Evolutionary conservation across 108 stramenopile species (phyloP).

Genomic region (Skeletonema marinoi): DNA sequence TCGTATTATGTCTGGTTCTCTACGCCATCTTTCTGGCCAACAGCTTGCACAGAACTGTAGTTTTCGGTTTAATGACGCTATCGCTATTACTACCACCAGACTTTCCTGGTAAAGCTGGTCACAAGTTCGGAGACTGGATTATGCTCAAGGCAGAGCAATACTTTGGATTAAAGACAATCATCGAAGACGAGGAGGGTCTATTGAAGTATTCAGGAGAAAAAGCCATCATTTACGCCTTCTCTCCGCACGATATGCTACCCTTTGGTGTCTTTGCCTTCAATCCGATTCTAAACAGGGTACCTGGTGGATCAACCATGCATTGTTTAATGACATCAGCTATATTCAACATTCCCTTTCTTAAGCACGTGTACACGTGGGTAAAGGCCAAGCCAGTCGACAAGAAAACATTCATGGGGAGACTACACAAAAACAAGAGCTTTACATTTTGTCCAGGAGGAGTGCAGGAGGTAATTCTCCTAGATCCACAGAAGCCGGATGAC

Average conservation of each 20-base stretch:
- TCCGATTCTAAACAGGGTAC: conserved; percentile 34
- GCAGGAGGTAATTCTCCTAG: conserved; percentile 56
- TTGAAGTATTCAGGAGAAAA: conserved; percentile 21
- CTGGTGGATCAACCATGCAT: conserved; percentile 27
- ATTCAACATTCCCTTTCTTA: conserved; percentile 54
- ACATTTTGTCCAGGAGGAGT: conserved; percentile 66
- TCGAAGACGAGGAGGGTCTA: conserved; percentile 57
- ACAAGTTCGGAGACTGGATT: conserved; percentile 44
- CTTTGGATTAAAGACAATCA: conserved; percentile 55
- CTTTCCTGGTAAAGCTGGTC: conserved; percentile 40
- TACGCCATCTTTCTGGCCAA: conserved; percentile 29
- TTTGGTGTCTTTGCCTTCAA: conserved; percentile 56
- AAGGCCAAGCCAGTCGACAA: conserved; percentile 42
- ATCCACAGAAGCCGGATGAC: conserved; percentile 46
- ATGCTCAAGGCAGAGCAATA: conserved; percentile 52
- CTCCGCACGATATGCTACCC: conserved; percentile 58
- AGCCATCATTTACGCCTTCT: conserved; percentile 56
- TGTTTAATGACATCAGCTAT: conserved; percentile 55
- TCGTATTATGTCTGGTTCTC: conserved; percentile 17
- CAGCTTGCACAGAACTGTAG: conserved; percentile 24
- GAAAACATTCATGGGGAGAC: conserved; percentile 46
- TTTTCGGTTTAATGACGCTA: conserved; percentile 20
- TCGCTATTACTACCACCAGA: conserved; percentile 38
- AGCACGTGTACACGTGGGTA: conserved; percentile 59
- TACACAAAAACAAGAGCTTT: conserved; percentile 43